Conservation (phyloP, 257 asterid species). For the Jaltomata sinuosa region DNA sequence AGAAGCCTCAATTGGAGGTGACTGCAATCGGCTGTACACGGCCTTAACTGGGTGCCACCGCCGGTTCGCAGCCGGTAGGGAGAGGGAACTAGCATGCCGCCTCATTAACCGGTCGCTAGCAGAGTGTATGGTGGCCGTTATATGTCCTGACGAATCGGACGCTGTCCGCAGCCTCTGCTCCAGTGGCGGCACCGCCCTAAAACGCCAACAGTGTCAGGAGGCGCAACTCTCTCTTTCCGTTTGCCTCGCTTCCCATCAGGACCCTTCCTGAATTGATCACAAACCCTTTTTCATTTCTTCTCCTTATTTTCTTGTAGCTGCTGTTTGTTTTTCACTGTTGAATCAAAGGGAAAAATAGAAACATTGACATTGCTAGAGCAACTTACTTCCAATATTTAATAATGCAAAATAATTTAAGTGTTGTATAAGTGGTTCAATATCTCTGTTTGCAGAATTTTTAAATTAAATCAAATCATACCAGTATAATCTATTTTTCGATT, state of each 20-base stretch:
- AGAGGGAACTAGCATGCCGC: conserved; percentile 73
- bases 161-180: conserved; percentile 77
- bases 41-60: conserved; percentile 70
- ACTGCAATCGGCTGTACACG: conserved; percentile 54
- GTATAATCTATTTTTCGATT: neutral
- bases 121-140: conserved; percentile 57
- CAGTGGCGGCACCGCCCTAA: conserved; percentile 80
- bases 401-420: neutral
- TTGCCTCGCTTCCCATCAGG: conserved; percentile 54
- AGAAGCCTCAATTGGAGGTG: neutral
- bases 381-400: neutral
- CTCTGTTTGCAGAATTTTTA: neutral
- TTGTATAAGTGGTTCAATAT: neutral
- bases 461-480: neutral
- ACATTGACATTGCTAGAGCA: neutral
- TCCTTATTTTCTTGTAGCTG: neutral
- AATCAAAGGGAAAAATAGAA: neutral
- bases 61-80: conserved; percentile 48
- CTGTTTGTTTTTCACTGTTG: neutral
- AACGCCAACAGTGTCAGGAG: conserved; percentile 74
- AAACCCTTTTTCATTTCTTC: neutral
- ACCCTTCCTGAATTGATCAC: conserved; percentile 7
- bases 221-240: conserved; percentile 65
- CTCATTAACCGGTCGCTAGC: conserved; percentile 75
- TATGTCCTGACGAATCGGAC: conserved; percentile 63